phyloP scores from a whole-genome alignment of 108 stramenopile genomes.

The Ochromonas danica region DNA sequence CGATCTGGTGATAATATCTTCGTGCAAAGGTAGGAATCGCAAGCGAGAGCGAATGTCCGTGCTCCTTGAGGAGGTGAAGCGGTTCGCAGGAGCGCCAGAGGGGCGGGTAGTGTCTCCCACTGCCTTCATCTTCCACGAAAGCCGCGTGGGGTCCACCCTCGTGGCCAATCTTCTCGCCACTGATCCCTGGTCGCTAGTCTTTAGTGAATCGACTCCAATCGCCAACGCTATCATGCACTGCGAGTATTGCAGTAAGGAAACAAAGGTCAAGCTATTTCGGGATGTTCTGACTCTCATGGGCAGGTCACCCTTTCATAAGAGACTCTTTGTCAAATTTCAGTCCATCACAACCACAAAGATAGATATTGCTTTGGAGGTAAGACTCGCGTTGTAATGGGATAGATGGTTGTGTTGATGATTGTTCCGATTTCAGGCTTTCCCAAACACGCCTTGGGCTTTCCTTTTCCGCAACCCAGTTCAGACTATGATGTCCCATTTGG shows the following conservation, averaged over 20 bases:
- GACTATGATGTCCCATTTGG: conserved; percentile 66
- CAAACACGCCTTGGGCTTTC: conserved; percentile 83
- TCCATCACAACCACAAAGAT: conserved; percentile 63
- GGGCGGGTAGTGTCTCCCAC: conserved; percentile 35
- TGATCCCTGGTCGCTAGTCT: conserved; percentile 70
- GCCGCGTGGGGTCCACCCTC: conserved; percentile 83
- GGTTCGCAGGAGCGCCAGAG: neutral
- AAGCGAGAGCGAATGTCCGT: neutral
- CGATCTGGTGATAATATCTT: conserved; percentile 15
- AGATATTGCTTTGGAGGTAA: conserved; percentile 59
- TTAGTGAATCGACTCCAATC: conserved; percentile 76
- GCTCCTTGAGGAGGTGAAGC: neutral
- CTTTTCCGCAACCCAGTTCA: conserved; percentile 89
- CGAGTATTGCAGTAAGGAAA: conserved; percentile 32
- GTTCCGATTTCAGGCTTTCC: conserved; percentile 66
- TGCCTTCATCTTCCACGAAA: conserved; percentile 90
- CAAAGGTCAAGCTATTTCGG: conserved; percentile 36
- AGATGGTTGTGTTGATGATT: conserved; percentile 27
- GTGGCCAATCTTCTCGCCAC: conserved; percentile 84
- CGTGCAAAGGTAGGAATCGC: neutral
- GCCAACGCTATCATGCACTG: conserved; percentile 66
- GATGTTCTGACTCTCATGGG: conserved; percentile 46
- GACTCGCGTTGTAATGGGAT: conserved; percentile 35
- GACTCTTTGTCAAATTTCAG: conserved; percentile 93
- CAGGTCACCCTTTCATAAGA: conserved; percentile 50